Evolutionary conservation across 2,329 filamentous ascomycete species (phyloP).

Genomic region (Byssochlamys sp.): DNA sequence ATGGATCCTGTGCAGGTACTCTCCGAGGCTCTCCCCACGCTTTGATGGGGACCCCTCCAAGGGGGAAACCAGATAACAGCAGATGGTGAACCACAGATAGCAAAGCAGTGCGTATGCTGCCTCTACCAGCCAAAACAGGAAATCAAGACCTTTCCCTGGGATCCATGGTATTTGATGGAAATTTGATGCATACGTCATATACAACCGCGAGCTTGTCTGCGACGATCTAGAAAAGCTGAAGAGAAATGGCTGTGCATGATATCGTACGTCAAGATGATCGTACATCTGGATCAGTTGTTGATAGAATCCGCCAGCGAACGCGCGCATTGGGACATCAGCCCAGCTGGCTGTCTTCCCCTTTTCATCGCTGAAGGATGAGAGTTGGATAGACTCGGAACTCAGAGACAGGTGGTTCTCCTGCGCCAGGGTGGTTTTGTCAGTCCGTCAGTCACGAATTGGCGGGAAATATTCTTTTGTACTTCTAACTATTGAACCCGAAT

Average conservation of each 20-base stretch:
- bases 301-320: constrained; percentile 47
- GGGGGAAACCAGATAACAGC: constrained; percentile 42
- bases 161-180: constrained; percentile 41
- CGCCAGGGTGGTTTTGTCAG: not conserved
- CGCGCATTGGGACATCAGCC: constrained; percentile 45
- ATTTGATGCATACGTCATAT: constrained; percentile 48
- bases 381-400: constrained; percentile 6
- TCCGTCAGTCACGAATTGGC: not conserved
- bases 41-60: constrained; percentile 6
- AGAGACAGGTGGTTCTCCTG: constrained; percentile 1
- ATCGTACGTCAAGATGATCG: constrained; percentile 42
- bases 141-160: constrained; percentile 20
- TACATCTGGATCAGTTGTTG: constrained; percentile 49
- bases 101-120: constrained; percentile 38
- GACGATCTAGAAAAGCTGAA: constrained; percentile 41
- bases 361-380: constrained; percentile 7
- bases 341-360: constrained; percentile 17
- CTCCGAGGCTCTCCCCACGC: constrained; percentile 36
- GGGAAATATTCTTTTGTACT: not conserved
- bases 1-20: constrained; percentile 44
- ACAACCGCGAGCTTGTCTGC: constrained; percentile 1
- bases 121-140: constrained; percentile 36
- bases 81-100: constrained; percentile 46
- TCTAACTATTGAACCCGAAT: not conserved
- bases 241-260: constrained; percentile 44